Base-by-base conservation (phyloP, 768 basidiomycete genomes). In the Coprinopsis cinerea region DNA sequence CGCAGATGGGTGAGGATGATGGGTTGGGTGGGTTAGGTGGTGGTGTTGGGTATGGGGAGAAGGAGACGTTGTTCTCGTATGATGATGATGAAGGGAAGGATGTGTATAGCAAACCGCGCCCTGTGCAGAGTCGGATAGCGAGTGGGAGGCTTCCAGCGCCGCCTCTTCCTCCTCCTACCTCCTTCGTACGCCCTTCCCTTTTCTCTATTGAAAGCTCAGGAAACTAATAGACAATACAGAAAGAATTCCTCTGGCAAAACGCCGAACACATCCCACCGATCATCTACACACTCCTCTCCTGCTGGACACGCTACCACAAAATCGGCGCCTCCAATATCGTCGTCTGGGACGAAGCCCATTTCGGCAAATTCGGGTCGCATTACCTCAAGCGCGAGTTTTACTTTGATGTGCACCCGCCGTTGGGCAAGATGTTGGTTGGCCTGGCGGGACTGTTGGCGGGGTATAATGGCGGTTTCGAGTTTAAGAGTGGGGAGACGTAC, bases 321-420 rank as follows among this genome's bases (percentile, higher is more conserved):
- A 99, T 99, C 41, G 95, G 96, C 11, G 79, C 82, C 49, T 77
- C 89, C 27, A 78, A 86, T 61, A 63, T 78, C 55, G 95, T 99
- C 67, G 83, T 98, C 52, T 98, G 95, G 96, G 96, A 99, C 66
- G 96, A 99, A 74, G 95, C 96, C 32, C 96, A 99, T 68, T 99
- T 98, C 67, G 96, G 96, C 58, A 98, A 99, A 70, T 98, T 99
- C 68, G 96, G 92, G 44, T 91, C 91, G 44, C 87, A 97, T 68
- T 98, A 99, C 68, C 83, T 99, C 68, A 96, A 97, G 68, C 88
- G 93, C 61, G 92, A 96, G 65, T 98, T 98, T 70, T 98, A 97
- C 75, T 98, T 98, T 65, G 96, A 99, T 61, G 96, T 98, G 23
- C 96, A 99, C 60, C 96, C 96, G 4, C 96, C 96, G 0, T 76